Conservation (phyloP, 805 yeast species). For the Ogataea minuta region DNA sequence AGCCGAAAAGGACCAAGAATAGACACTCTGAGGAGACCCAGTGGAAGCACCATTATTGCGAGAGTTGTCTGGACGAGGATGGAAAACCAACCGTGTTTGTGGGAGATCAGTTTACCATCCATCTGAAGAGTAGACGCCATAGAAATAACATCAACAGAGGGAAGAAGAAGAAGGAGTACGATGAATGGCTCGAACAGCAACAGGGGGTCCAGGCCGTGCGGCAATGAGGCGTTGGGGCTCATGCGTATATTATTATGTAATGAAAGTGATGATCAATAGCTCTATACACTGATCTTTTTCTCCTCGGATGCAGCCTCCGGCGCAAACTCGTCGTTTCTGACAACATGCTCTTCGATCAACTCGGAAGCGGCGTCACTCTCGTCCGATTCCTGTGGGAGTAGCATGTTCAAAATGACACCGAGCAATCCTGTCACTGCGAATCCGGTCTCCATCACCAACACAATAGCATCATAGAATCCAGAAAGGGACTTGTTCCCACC, state of each 20-base stretch:
- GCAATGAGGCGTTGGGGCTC: too few relatives aligned
- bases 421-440: constrained; percentile 55
- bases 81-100: constrained; percentile 61
- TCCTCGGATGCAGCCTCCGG: constrained; percentile 23
- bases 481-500: constrained; percentile 43
- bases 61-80: constrained; percentile 55
- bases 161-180: constrained; percentile 52
- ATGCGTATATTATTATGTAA: background rate
- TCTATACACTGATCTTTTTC: constrained; percentile 12
- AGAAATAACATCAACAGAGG: constrained; percentile 47
- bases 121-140: constrained; percentile 68
- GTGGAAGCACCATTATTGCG: constrained; percentile 74
- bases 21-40: constrained; percentile 20
- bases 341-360: constrained; percentile 36
- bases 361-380: constrained; percentile 42
- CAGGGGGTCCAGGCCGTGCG: too few relatives aligned
- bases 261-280: background rate
- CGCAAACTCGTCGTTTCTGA: constrained; percentile 16
- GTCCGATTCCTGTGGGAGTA: constrained; percentile 49
- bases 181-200: constrained; percentile 34
- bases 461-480: constrained; percentile 53
- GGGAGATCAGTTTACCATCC: constrained; percentile 73
- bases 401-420: constrained; percentile 48
- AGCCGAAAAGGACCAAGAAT: constrained; percentile 2
- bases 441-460: constrained; percentile 56